Evolutionary conservation across 148 eudicot species (phyloP).

Genomic region (Limonium bicolor): DNA sequence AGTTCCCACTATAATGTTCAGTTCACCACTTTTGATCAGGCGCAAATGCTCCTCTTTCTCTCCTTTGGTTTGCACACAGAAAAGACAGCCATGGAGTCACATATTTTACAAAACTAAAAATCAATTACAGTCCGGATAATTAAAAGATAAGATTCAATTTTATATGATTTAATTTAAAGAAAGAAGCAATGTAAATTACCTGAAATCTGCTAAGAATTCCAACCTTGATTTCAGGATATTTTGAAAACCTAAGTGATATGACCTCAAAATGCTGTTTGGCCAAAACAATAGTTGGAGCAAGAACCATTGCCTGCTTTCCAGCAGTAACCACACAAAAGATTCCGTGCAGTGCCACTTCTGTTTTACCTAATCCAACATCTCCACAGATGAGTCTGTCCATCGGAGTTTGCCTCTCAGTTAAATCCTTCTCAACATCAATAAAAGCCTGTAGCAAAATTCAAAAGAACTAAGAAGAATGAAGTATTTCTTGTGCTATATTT

Average conservation of each 20-base stretch:
- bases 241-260: constrained; percentile 64
- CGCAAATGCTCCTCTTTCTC: constrained; percentile 73
- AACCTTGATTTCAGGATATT: constrained; percentile 43
- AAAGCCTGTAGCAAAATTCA: constrained; percentile 60
- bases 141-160: too few species aligned
- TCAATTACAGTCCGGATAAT: too few species aligned
- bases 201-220: constrained; percentile 96
- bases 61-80: constrained; percentile 59
- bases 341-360: constrained; percentile 96
- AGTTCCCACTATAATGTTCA: constrained; percentile 87
- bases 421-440: constrained; percentile 86
- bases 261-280: constrained; percentile 94
- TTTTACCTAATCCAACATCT: constrained; percentile 98
- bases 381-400: constrained; percentile 98
- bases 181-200: too few species aligned
- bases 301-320: constrained; percentile 93
- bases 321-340: constrained; percentile 80
- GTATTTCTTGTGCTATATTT: too few species aligned
- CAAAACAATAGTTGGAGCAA: constrained; percentile 92
- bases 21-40: constrained; percentile 58
- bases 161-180: too few species aligned
- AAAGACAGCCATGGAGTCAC: too few species aligned
- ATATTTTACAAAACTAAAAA: too few species aligned
- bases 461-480: constrained; percentile 16
- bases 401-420: constrained; percentile 89